A percentile compares a stretch with the other conserved stretches of the same genome.
Conservation (phyloP, 495 filamentous ascomycete species). For the Aspergillus egyptiacus region DNA sequence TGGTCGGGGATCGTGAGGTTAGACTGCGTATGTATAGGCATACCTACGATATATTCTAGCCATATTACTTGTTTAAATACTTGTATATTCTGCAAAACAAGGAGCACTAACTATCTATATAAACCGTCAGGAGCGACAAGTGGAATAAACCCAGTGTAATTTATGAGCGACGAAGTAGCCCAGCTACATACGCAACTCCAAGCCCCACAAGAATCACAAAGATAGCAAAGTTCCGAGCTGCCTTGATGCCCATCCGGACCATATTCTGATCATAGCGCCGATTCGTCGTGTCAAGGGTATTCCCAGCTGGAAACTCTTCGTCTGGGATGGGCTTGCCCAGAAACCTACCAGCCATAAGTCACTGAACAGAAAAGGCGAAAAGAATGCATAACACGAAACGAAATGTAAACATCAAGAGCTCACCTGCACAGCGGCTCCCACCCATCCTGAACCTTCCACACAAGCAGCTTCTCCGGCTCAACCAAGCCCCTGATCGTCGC, state of each 20-base stretch:
- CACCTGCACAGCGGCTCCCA: conserved; percentile 50
- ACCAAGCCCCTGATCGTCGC: conserved; percentile 27
- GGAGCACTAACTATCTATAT: too few relatives aligned
- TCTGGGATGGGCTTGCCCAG: conserved; percentile 4
- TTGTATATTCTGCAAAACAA: too few relatives aligned
- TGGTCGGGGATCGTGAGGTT: too few relatives aligned
- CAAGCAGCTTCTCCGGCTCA: conserved; percentile 38
- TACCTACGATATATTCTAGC: too few relatives aligned
- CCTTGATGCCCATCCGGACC: background rate
- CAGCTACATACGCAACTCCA: background rate
- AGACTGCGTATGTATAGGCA: too few relatives aligned
- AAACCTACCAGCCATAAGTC: conserved; percentile 1
- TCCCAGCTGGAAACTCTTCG: conserved; percentile 2
- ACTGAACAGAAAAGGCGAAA: background rate
- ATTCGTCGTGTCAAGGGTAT: conserved; percentile 6
- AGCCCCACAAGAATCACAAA: background rate
- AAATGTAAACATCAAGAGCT: too few relatives aligned
- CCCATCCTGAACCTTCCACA: conserved; percentile 49
- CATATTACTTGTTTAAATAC: too few relatives aligned
- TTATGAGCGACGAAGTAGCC: too few relatives aligned
- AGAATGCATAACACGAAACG: conserved; percentile 27
- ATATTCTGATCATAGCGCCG: conserved; percentile 4
- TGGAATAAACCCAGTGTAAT: too few relatives aligned
- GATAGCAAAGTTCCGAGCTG: background rate
- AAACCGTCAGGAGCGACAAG: too few relatives aligned